phyloP scores from a whole-genome alignment of 2,329 filamentous ascomycete species.

The Colletotrichum destructivum region DNA sequence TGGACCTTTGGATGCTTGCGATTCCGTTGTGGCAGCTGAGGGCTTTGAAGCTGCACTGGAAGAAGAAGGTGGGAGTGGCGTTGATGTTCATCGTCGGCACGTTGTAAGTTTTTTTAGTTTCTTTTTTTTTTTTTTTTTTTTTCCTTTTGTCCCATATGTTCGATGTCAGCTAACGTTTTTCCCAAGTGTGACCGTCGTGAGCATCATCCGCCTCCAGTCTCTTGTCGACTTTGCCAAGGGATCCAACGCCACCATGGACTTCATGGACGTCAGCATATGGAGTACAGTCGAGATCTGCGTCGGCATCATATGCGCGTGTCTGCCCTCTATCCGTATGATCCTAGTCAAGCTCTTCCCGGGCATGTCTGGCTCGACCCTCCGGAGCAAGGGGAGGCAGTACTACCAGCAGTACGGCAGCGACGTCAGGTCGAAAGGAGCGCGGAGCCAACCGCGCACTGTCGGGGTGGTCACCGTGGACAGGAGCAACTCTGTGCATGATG shows the following conservation, averaged over 20 bases:
- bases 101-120: conserved; percentile 48
- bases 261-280: conserved; percentile 49
- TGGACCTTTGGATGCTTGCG: conserved; percentile 64
- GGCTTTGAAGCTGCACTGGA: conserved; percentile 56
- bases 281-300: conserved; percentile 55
- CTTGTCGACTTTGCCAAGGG: conserved; percentile 46
- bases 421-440: conserved; percentile 4
- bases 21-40: conserved; percentile 61
- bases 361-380: conserved; percentile 37
- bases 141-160: background rate
- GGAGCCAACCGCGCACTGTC: conserved; percentile 21
- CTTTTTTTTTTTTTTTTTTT: background rate
- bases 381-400: conserved; percentile 39
- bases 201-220: conserved; percentile 48
- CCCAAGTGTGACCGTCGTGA: conserved; percentile 48
- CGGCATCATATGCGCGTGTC: conserved; percentile 54
- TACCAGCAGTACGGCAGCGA: conserved; percentile 41
- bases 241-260: conserved; percentile 46
- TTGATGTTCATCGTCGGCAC: conserved; percentile 62
- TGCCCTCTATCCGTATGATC: conserved; percentile 51
- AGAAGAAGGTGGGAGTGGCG: conserved; percentile 60
- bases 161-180: conserved; percentile 5
- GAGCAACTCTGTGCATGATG: conserved; percentile 6
- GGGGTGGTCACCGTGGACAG: conserved; percentile 30
- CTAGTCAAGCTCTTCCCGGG: conserved; percentile 51